These are phyloP conservation scores for Monosporascus sp. DNA, from an alignment of 2,329 filamentous ascomycete genomes.

Conservation along the genomic window DNA sequence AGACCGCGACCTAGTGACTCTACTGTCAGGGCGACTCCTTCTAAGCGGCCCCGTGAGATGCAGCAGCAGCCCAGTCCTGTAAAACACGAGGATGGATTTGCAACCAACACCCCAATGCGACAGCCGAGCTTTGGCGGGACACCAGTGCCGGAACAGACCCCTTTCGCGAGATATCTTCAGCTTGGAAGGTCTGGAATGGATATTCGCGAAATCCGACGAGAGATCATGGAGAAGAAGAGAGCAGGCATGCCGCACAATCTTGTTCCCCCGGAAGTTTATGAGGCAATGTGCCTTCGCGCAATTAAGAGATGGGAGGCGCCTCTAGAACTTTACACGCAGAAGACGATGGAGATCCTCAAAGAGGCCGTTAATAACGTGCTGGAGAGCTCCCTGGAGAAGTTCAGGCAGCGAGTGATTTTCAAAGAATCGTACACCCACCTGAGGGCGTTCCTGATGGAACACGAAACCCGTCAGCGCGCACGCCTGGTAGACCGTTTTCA, in stretches of 20 bases:
- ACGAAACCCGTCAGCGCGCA: slow-evolving; percentile 29
- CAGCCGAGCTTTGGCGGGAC: slow-evolving; percentile 19
- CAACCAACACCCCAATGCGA: slow-evolving; percentile 18
- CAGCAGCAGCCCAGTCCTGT: slow-evolving; percentile 18
- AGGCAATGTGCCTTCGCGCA: slow-evolving; percentile 50
- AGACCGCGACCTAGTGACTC: slow-evolving; percentile 24
- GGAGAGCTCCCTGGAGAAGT: slow-evolving; percentile 37
- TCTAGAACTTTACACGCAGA: slow-evolving; percentile 41
- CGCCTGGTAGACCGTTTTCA: slow-evolving; percentile 41
- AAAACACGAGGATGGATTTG: slow-evolving; percentile 31
- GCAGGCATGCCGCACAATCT: slow-evolving; percentile 52
- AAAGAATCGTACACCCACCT: slow-evolving; percentile 40
- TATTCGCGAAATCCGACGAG: slow-evolving; percentile 45
- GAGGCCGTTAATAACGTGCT: slow-evolving; percentile 42
- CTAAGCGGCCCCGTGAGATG: slow-evolving; percentile 20
- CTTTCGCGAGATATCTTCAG: slow-evolving; percentile 34
- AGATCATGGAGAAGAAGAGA: slow-evolving; percentile 49
- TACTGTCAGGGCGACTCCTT: slow-evolving; percentile 22
- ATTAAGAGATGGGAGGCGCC: slow-evolving; percentile 55
- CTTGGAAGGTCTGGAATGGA: slow-evolving; percentile 39
- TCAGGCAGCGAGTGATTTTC: slow-evolving; percentile 47
- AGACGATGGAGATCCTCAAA: slow-evolving; percentile 44
- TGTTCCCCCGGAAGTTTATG: slow-evolving; percentile 55
- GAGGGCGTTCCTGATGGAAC: slow-evolving; percentile 37
- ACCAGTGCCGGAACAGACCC: slow-evolving; percentile 10